Evolutionary conservation across 1,139 yeast genomes (phyloP).

Genomic region (Sugiyamaella grinbergsii): DNA sequence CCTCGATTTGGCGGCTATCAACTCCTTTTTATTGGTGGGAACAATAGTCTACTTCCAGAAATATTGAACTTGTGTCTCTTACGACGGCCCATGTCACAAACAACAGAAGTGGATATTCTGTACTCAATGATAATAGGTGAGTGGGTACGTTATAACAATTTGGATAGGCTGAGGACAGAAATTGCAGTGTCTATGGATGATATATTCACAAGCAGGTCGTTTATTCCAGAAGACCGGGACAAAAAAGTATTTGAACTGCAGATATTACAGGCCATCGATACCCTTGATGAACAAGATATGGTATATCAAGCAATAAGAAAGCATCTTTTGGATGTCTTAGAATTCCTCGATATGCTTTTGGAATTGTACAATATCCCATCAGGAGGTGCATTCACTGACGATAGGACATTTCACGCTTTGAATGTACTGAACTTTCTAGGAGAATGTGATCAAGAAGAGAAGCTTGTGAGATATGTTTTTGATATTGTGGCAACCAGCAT

Average conservation of each 20-base stretch:
- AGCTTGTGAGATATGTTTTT: constrained; percentile 74
- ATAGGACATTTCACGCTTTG: constrained; percentile 76
- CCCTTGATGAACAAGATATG: constrained; percentile 41
- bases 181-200: constrained; percentile 56
- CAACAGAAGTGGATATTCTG: constrained; percentile 65
- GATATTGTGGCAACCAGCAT: constrained; percentile 71
- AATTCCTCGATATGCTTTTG: constrained; percentile 64
- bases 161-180: constrained; percentile 69
- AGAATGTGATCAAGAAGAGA: constrained; percentile 78
- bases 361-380: constrained; percentile 75
- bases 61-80: constrained; percentile 71
- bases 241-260: constrained; percentile 52
- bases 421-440: constrained; percentile 76
- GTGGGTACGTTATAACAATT: constrained; percentile 60
- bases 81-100: constrained; percentile 62
- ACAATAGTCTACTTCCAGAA: constrained; percentile 63
- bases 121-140: constrained; percentile 75
- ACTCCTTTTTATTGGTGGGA: constrained; percentile 59
- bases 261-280: constrained; percentile 5
- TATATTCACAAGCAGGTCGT: constrained; percentile 59
- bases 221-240: constrained; percentile 55
- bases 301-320: constrained; percentile 72
- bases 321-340: constrained; percentile 55
- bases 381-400: constrained; percentile 85
- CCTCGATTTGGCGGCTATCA: constrained; percentile 72